A percentile compares a stretch with the other conserved stretches of the same genome.
Conservation (phyloP, 2,329 filamentous ascomycete genomes). For the Fusarium kyushuense region DNA sequence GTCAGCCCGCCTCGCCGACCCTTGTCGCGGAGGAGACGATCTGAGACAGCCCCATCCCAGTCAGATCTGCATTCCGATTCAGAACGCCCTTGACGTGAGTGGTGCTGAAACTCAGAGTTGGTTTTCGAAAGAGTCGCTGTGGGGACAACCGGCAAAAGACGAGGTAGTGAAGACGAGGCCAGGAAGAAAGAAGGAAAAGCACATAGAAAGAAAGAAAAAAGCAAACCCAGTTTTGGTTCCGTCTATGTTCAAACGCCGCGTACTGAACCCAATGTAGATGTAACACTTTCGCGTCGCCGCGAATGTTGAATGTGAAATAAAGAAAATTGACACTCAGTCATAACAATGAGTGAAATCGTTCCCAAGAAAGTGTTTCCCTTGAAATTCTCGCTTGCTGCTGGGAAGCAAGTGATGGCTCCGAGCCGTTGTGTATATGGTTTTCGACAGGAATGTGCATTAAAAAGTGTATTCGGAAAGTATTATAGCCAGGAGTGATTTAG, state of each 20-base stretch:
- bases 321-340: conserved; percentile 24
- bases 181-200: conserved; percentile 15
- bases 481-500: conserved; percentile 42
- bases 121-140: conserved; percentile 22
- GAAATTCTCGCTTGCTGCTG: conserved; percentile 52
- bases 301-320: conserved; percentile 17
- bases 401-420: conserved; percentile 55
- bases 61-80: conserved; percentile 50
- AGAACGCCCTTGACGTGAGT: conserved; percentile 41
- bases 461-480: conserved; percentile 50
- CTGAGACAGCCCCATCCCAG: conserved; percentile 50
- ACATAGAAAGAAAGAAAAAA: conserved; percentile 32
- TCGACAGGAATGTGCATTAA: conserved; percentile 54
- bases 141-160: conserved; percentile 19
- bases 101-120: conserved; percentile 25
- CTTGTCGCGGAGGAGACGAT: conserved; percentile 35
- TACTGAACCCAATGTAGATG: conserved; percentile 35
- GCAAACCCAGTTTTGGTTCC: conserved; percentile 41
- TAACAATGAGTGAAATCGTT: conserved; percentile 33
- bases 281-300: conserved; percentile 32
- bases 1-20: conserved; percentile 16
- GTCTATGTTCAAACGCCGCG: conserved; percentile 54
- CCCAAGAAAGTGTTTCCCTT: conserved; percentile 37
- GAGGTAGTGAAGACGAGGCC: conserved; percentile 15
- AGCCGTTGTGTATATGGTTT: conserved; percentile 53